These are phyloP conservation scores for Colletotrichum lini DNA, from an alignment of 2,329 filamentous ascomycete species.

Conservation along the genomic window DNA sequence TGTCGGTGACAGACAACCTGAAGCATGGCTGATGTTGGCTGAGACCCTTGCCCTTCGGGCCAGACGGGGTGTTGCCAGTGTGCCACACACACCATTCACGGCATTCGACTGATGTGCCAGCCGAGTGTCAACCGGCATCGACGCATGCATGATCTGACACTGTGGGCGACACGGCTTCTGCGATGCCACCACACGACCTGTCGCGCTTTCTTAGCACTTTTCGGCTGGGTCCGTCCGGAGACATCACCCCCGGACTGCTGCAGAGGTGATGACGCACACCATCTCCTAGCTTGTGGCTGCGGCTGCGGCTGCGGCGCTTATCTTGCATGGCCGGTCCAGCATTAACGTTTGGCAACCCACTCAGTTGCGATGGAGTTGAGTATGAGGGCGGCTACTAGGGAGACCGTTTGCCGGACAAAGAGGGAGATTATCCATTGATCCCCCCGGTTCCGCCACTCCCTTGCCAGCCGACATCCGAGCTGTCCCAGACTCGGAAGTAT, in stretches of 20 bases:
- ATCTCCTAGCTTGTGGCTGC: background rate
- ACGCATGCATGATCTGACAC: background rate
- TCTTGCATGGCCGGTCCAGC: background rate
- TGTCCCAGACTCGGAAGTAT: background rate
- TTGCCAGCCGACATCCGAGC: background rate
- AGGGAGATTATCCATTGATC: background rate
- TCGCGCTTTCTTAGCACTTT: background rate
- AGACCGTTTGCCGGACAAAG: background rate
- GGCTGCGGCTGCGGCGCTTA: background rate
- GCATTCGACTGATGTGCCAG: background rate
- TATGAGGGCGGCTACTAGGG: background rate
- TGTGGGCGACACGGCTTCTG: background rate
- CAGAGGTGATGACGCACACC: constrained; percentile 6
- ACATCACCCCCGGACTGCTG: background rate
- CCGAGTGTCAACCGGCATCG: background rate
- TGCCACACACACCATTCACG: background rate
- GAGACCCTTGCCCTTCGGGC: background rate
- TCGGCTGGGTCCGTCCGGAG: background rate
- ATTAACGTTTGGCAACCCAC: no score
- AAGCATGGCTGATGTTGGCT: background rate
- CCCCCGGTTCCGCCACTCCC: background rate
- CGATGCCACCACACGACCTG: constrained; percentile 4
- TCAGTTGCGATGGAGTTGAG: no score
- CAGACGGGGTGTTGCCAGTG: no score
- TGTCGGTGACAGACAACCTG: background rate